Base-by-base conservation (phyloP, 2,329 filamentous ascomycete genomes). In the Monosporascus ibericus region DNA sequence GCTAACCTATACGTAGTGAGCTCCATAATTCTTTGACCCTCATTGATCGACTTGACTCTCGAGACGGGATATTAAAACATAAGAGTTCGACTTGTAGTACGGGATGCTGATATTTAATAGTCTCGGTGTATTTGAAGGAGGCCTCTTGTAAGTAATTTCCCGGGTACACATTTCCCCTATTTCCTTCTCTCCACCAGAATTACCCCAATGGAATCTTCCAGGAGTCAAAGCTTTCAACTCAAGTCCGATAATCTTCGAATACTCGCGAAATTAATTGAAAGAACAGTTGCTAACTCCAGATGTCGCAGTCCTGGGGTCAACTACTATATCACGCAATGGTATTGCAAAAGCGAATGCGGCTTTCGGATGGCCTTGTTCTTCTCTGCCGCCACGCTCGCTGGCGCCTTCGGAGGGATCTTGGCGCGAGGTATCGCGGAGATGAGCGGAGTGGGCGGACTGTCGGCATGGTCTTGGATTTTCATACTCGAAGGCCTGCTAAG, bases 381-480 rank as follows among this genome's bases (percentile, higher is more conserved):
- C 62, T 74, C 72, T 15, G 72, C 78, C 7, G 81, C 82, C 2
- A 81, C 79, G 1, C 71, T 83, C 1, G 81, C 82, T 2, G 81
- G 82, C 46, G 81, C 82, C 1, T 85, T 85, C 55, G 81, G 83
- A 48, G 82, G 82, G 18, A 71, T 86, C 9, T 69, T 86, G 17
- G 82, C 82, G 3, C 77, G 77, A 34, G 82, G 75, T 22, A 78
- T 86, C 48, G 76, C 80, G 34, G 77, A 82, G 63, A 82, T 86
- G 76, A 61, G 74, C 1, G 78, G 78, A 2, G 59, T 71, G 6
- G 67, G 69, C 25, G 77, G 81, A 14, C 66, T 69, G 48, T 51
- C 68, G 9, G 87, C 86, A 1, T 92, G 88, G 88, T 75, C 81
- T 2, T 91, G 87, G 88, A 90, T 92, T 49, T 92, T 92, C 66